phyloP scores from a whole-genome alignment of 805 yeast genomes.

The Saccharomycopsis sp. region DNA sequence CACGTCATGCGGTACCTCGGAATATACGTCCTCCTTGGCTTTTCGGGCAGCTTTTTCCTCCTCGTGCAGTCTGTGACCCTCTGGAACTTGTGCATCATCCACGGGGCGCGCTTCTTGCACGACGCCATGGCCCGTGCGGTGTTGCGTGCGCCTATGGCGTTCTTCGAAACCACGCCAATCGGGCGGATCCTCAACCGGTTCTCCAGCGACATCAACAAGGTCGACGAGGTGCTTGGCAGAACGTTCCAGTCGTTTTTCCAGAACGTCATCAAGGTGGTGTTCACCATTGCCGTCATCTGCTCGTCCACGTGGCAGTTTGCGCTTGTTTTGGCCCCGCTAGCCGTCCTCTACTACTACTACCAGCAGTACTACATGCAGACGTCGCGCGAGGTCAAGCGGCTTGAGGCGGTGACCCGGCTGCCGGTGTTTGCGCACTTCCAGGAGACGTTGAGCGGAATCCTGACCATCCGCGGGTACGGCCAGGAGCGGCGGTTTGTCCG shows the following conservation, averaged over 20 bases:
- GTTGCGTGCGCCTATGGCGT: conserved; percentile 87
- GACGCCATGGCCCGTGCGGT: conserved; percentile 66
- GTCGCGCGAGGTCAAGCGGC: conserved; percentile 75
- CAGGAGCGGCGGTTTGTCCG: conserved; percentile 57
- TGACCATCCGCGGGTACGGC: conserved; percentile 67
- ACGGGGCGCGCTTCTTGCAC: conserved; percentile 73
- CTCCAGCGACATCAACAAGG: conserved; percentile 82
- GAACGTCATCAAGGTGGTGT: conserved; percentile 54
- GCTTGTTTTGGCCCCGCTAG: conserved; percentile 64
- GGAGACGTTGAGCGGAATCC: conserved; percentile 69
- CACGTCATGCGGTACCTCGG: conserved; percentile 64
- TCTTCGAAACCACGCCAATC: conserved; percentile 92
- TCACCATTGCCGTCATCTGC: conserved; percentile 75
- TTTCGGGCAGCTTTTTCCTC: conserved; percentile 52
- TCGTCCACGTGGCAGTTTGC: conserved; percentile 84
- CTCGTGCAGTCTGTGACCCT: conserved; percentile 61
- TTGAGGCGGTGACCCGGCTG: conserved; percentile 72
- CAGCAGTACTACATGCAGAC: conserved; percentile 72
- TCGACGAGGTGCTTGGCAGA: conserved; percentile 73
- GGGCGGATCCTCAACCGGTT: conserved; percentile 89
- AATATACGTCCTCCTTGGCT: conserved; percentile 69
- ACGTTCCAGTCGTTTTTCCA: conserved; percentile 63
- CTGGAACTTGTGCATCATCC: conserved; percentile 78
- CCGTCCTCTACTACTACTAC: conserved; percentile 57
- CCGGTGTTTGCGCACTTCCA: conserved; percentile 83